Percentiles rank a stretch among this genome's conserved stretches.
These are phyloP conservation scores for Curvularia verruculosa DNA, from an alignment of 2,329 filamentous ascomycete genomes.

Conservation along the genomic window DNA sequence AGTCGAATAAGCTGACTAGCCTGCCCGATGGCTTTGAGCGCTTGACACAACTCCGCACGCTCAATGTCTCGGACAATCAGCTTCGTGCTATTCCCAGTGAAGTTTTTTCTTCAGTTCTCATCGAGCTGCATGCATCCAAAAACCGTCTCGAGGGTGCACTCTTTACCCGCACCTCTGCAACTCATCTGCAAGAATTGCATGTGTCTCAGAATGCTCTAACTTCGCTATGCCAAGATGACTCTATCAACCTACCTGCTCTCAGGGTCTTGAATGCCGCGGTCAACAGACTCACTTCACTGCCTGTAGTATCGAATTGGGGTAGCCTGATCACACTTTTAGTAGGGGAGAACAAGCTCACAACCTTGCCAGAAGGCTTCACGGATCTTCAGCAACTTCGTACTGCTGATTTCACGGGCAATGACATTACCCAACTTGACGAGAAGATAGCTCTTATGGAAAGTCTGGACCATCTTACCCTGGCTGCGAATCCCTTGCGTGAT, in stretches of 20 bases:
- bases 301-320: constrained; percentile 75
- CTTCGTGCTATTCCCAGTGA: constrained; percentile 75
- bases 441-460: constrained; percentile 80
- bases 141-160: constrained; percentile 77
- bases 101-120: constrained; percentile 68
- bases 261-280: constrained; percentile 77
- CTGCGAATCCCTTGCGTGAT: constrained; percentile 88
- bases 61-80: constrained; percentile 82
- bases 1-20: constrained; percentile 75
- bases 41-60: constrained; percentile 70
- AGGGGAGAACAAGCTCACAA: constrained; percentile 79
- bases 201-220: constrained; percentile 76
- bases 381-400: constrained; percentile 71
- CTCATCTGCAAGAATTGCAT: constrained; percentile 75
- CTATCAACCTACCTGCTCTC: constrained; percentile 71
- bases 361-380: constrained; percentile 78
- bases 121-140: constrained; percentile 75
- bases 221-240: constrained; percentile 55
- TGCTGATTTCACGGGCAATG: constrained; percentile 84
- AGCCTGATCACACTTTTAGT: constrained; percentile 74
- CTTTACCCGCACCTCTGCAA: constrained; percentile 66
- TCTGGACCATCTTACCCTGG: constrained; percentile 75
- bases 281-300: constrained; percentile 77
- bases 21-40: constrained; percentile 72
- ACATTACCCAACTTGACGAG: constrained; percentile 76